Base-by-base conservation (phyloP, 805 yeast species). In the Priceomyces castillae region DNA sequence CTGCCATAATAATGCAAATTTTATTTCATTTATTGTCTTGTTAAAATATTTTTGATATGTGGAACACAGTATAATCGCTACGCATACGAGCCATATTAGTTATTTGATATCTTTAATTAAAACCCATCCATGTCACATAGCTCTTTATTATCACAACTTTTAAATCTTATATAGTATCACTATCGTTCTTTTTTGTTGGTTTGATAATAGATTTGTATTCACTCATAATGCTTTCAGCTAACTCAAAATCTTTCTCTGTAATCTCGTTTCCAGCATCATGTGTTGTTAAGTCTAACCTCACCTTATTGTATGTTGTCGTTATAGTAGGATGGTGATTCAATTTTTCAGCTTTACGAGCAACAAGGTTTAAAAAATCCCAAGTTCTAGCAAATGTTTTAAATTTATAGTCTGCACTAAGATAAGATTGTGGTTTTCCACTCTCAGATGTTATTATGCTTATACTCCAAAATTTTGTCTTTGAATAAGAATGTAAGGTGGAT, bases 321-420 rank as follows among this genome's bases (percentile, higher is more conserved):
- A 86, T 77, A 0, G 81, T 80, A 0, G 94, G 92, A 57, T 86
- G 95, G 53, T 86, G 92, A 3, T 80, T 83, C 54, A 65, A 58
- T 1, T 71, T 52, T 54, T 83, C 85, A 0, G 86, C 73, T 40
- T 80, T 62, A 62, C 76, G 59, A 1, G 87, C 75, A 1, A 85
- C 73, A 37, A 72, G 70, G 20, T 77, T 81, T 15, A 86, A 61
- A 53, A 84, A 83, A 7, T 77, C 65, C 89, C 90, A 83, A 0
- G 92, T 82, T 34, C 73, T 73, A 46, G 80, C 81, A 55, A 76
- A 86, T 37, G 71, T 68, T 41, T 61, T 67, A 48, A 85, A 73
- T 20, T 57, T 61, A 50, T 70, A 69, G 15, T 68, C 57, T 25
- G 73, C 66, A 12, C 56, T 51, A 12, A 78, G 49, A 28, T 17